Percentiles rank a stretch among this genome's conserved stretches.
These are phyloP conservation scores for Kodamaea hsintzibuensis DNA, from an alignment of 805 yeast genomes.

Conservation along the genomic window DNA sequence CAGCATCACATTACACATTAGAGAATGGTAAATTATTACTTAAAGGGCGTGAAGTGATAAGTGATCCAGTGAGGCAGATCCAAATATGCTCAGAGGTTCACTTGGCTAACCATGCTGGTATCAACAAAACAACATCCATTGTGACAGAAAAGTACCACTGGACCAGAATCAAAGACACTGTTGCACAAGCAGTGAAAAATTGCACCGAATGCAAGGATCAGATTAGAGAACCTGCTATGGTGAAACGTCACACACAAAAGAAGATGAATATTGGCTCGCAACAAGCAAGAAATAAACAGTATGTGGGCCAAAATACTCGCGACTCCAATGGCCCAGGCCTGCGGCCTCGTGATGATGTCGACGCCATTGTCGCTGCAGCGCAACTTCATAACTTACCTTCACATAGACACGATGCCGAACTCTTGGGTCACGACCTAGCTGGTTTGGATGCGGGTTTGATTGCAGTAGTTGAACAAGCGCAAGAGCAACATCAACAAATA, in stretches of 20 bases:
- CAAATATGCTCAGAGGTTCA: conserved; percentile 75
- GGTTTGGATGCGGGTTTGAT: conserved; percentile 48
- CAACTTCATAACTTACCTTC: conserved; percentile 26
- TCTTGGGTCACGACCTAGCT: conserved; percentile 43
- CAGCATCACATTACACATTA: conserved; percentile 74
- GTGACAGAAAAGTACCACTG: conserved; percentile 85
- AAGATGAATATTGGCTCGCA: conserved; percentile 12
- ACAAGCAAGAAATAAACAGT: conserved; percentile 15
- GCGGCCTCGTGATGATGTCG: conserved; percentile 30
- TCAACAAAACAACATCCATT: conserved; percentile 78
- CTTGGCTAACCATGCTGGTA: conserved; percentile 74
- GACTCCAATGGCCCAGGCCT: conserved; percentile 22
- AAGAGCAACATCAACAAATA: conserved; percentile 31
- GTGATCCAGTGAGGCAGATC: conserved; percentile 71
- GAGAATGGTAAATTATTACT: conserved; percentile 71
- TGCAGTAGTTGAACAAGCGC: conserved; percentile 64
- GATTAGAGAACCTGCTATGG: conserved; percentile 21
- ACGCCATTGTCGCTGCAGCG: conserved; percentile 35
- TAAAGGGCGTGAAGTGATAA: conserved; percentile 80
- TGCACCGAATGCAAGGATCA: conserved; percentile 74
- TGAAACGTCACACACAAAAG: conserved; percentile 19
- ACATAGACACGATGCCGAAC: conserved; percentile 28
- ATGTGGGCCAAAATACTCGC: conserved; percentile 8
- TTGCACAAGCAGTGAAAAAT: conserved; percentile 69
- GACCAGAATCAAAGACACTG: conserved; percentile 88